Evolutionary conservation across 345 rosid genomes (phyloP), one percentile per base, ranked within the genome.

Genomic region (Eutrema heterophyllum): DNA sequence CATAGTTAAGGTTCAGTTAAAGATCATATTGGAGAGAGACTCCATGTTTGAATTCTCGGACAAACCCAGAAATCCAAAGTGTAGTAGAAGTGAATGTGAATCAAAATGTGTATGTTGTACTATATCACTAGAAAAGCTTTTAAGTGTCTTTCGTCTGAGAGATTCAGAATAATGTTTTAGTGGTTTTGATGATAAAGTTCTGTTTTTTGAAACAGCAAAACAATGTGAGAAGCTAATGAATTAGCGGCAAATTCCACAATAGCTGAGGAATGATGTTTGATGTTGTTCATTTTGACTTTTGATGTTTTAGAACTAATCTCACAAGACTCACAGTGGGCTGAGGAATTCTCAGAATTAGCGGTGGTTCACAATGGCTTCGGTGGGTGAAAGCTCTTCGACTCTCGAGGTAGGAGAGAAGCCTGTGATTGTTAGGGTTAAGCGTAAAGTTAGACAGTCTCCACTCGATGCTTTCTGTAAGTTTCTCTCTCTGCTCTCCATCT

Each of bases 391-490:
- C 79, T 82, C 86, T 43, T 81, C 78, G 7, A 33, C 59, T 27
- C 30, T 15, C 9, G 72, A 72, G 18, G 56, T 45, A 40, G 73
- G 3, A 16, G 86, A 81, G 32, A 88, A 80, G 84, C 91, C 91
- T 7, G 79, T 88, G 29, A 59, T 88, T 57, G 94, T 86, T 67
- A 82, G 91, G 71, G 89, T 86, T 69, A 89, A 89, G 78, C 85
- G 89, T 48, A 86, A 89, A 80, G 79, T 74, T 0, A 70, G 78
- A 49, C 91, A 73, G 21, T 78, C 77, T 70, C 74, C 57, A 4
- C 79, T 86, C 24, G 88, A 85, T 59, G 89, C 88, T 67, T 85
- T 89, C 79, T 85, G 91, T 88, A 64, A 77, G 86, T 79, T 55
- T 29, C 39, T 55, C 15, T 44, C 52, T 78, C n/a, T 64, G 1